Conservation (phyloP, 2,329 filamentous ascomycete genomes). For the Xylaria sp. region DNA sequence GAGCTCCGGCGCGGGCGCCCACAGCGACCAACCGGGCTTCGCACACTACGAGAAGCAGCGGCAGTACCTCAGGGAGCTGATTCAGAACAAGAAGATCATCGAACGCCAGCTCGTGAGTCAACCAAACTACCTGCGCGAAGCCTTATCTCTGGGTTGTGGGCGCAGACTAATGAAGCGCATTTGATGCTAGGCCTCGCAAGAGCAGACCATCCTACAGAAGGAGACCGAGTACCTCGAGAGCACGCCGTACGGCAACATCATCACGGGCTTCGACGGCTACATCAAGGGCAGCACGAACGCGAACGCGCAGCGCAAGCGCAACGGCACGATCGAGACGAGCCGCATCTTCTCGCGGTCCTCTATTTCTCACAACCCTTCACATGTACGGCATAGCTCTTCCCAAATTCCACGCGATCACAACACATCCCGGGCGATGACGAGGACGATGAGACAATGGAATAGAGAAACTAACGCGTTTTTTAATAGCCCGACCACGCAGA, state of each 20-base stretch:
- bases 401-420: not conserved
- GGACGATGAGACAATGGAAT: constrained; percentile 3
- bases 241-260: constrained; percentile 91
- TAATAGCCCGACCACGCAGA: constrained; percentile 56
- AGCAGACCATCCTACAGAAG: constrained; percentile 85
- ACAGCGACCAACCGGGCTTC: constrained; percentile 43
- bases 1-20: constrained; percentile 35
- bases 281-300: constrained; percentile 85
- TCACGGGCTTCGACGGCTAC: constrained; percentile 97
- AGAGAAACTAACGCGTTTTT: not conserved
- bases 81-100: constrained; percentile 52
- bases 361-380: constrained; percentile 67
- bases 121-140: not conserved
- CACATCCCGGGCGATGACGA: not conserved
- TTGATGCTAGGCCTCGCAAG: constrained; percentile 63
- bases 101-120: constrained; percentile 46
- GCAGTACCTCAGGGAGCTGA: constrained; percentile 59
- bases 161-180: constrained; percentile 22
- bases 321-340: constrained; percentile 74
- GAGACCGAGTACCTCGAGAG: constrained; percentile 93
- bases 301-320: constrained; percentile 71
- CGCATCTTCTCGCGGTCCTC: constrained; percentile 77
- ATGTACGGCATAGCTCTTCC: constrained; percentile 46
- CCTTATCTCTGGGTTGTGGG: not conserved
- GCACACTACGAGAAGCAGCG: constrained; percentile 64